Base-by-base conservation (phyloP, 305 asterid species). In the Nicotiana rustica region DNA sequence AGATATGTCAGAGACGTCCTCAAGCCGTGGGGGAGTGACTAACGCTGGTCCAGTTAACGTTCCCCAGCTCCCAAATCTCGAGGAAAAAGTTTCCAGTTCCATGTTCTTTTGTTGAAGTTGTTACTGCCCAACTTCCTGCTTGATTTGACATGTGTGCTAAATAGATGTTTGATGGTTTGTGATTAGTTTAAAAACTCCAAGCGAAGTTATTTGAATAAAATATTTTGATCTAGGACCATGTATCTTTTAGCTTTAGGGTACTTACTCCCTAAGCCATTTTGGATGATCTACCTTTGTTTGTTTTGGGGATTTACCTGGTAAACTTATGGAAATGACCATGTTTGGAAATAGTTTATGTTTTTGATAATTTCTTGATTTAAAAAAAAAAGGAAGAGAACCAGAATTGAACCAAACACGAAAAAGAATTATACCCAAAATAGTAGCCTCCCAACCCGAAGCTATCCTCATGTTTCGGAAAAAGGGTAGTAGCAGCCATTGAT, bases 1-100 rank as follows among this genome's bases (percentile, higher is more conserved):
- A 44, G 99, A 93, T 4, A 84, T 90, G 14, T 96, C 99, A 0
- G 99, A 96, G 89, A 95, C 97, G 0, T 93, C 98, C 0, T 94
- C 99, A 0, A 90, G 95, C 88, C 97, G 93, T 8, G 98, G 95
- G 10, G 99, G 93, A 5, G 67, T 88, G 0, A 88, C 87, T 0
- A 87, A 93, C 33, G 97, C 91, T 49, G 90, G 86, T 12, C 87
- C 92, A 18, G 97, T 96, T 5, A 79, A 96, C 0, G 95, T 93
- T 4, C 93, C 92, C 0, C 97, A 91, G 12, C 86, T 96, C 91
- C 99, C 99, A 0, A 88, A 86, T 84, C 76, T 96, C 47, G 65
- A 93, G 79, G 98, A 93, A 62, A 88, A 65, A 2, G 98, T 96
- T 3, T 87, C 93, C 33, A 92, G 89, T 61, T 90, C 97, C 0